Evolutionary conservation across 2,329 filamentous ascomycete species (phyloP).

Genomic region (Claviceps maximensis): DNA sequence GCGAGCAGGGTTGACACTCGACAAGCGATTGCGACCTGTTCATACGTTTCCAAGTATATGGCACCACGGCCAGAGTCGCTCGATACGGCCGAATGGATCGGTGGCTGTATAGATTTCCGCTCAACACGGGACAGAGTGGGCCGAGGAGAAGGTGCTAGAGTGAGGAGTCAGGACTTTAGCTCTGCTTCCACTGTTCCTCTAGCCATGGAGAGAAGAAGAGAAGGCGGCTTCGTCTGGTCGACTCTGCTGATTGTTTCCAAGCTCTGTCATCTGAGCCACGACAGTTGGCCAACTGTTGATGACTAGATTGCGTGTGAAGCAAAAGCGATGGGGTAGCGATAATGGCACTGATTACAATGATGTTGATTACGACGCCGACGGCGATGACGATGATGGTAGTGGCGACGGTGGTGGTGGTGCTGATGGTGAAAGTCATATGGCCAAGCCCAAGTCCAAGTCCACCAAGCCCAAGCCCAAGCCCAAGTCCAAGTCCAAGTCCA

Average conservation of each 20-base stretch:
- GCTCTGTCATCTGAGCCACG: background rate
- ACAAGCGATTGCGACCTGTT: background rate
- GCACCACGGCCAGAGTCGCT: background rate
- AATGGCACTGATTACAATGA: background rate
- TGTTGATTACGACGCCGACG: background rate
- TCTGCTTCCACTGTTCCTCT: background rate
- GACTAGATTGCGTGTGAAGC: background rate
- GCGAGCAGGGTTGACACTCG: slow-evolving; percentile 1
- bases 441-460: too few relatives aligned
- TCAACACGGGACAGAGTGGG: background rate
- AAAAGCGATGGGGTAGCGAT: background rate
- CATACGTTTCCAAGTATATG: background rate
- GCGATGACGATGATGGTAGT: background rate
- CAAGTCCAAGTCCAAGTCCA: too few relatives aligned
- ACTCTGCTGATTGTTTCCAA: background rate
- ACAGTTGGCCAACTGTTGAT: background rate
- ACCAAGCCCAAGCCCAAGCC: too few relatives aligned
- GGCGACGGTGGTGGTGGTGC: background rate
- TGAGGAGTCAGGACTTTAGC: background rate
- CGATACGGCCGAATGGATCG: background rate
- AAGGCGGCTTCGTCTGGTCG: background rate
- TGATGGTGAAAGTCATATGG: background rate
- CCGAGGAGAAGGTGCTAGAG: background rate
- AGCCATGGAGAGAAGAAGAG: background rate
- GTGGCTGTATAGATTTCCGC: background rate